These are phyloP conservation scores for Periconia sp. DNA, from an alignment of 2,329 filamentous ascomycete genomes.

Conservation along the genomic window DNA sequence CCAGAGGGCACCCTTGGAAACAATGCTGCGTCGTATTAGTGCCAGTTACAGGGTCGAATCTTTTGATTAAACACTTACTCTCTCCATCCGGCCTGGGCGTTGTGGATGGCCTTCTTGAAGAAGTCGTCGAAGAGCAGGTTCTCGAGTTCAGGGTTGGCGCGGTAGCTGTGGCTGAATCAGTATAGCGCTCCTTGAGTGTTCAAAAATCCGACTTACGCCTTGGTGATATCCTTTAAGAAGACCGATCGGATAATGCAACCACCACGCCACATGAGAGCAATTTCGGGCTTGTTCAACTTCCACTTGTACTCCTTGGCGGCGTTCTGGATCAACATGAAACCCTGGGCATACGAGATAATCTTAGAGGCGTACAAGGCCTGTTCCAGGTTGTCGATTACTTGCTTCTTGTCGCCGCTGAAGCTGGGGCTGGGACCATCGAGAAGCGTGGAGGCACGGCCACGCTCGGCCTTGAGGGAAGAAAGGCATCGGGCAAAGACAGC, in stretches of 20 bases:
- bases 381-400: conserved; percentile 96
- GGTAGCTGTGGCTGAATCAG: conserved; percentile 59
- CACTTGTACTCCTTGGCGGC: conserved; percentile 93
- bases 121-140: conserved; percentile 99
- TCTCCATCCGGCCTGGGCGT: conserved; percentile 67
- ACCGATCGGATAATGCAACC: conserved; percentile 99
- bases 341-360: conserved; percentile 99
- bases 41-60: background rate
- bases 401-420: conserved; percentile 87
- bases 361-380: conserved; percentile 99
- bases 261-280: conserved; percentile 99
- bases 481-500: conserved; percentile 94
- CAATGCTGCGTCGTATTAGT: conserved; percentile 64
- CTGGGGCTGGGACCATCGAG: conserved; percentile 75
- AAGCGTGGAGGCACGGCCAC: conserved; percentile 75
- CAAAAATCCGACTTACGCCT: conserved; percentile 54
- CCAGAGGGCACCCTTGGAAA: conserved; percentile 87
- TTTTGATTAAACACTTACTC: conserved; percentile 24
- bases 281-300: conserved; percentile 99
- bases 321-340: conserved; percentile 99
- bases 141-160: conserved; percentile 89
- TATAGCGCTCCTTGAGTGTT: background rate
- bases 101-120: conserved; percentile 99
- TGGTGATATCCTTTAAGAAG: conserved; percentile 99
- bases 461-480: conserved; percentile 92